phyloP scores from a whole-genome alignment of 2,329 filamentous ascomycete species.

The Plenodomus tracheiphilus region DNA sequence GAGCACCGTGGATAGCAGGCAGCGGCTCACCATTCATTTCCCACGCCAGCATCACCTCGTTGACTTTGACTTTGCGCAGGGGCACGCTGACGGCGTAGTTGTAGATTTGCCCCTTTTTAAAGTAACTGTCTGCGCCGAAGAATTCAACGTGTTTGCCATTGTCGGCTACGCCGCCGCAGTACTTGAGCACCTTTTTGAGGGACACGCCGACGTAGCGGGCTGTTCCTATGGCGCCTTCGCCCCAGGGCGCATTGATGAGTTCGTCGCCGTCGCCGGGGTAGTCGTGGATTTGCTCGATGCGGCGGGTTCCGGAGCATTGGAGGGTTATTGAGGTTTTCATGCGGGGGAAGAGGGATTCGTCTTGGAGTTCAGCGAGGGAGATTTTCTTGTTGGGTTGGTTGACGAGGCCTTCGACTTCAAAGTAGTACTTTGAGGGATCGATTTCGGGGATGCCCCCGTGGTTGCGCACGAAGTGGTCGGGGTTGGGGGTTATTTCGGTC shows the following conservation, averaged over 20 bases:
- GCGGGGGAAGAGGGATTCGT: constrained; percentile 63
- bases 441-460: constrained; percentile 73
- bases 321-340: constrained; percentile 63
- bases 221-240: constrained; percentile 66
- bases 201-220: constrained; percentile 66
- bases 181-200: constrained; percentile 70
- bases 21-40: constrained; percentile 71
- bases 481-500: constrained; percentile 64
- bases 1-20: constrained; percentile 68
- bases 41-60: constrained; percentile 70
- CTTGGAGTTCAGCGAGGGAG: constrained; percentile 62
- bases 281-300: constrained; percentile 67
- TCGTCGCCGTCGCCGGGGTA: constrained; percentile 72
- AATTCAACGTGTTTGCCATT: constrained; percentile 67
- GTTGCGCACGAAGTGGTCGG: constrained; percentile 69
- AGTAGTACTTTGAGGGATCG: constrained; percentile 57
- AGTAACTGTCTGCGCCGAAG: constrained; percentile 72
- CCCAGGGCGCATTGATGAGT: constrained; percentile 47
- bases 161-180: constrained; percentile 64
- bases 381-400: constrained; percentile 57
- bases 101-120: constrained; percentile 66
- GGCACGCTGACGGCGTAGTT: constrained; percentile 72
- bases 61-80: constrained; percentile 66
- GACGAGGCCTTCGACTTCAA: constrained; percentile 64
- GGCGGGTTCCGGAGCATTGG: constrained; percentile 70